Base-by-base conservation (phyloP, 208 protist species). In the Strigomonas culicis region DNA sequence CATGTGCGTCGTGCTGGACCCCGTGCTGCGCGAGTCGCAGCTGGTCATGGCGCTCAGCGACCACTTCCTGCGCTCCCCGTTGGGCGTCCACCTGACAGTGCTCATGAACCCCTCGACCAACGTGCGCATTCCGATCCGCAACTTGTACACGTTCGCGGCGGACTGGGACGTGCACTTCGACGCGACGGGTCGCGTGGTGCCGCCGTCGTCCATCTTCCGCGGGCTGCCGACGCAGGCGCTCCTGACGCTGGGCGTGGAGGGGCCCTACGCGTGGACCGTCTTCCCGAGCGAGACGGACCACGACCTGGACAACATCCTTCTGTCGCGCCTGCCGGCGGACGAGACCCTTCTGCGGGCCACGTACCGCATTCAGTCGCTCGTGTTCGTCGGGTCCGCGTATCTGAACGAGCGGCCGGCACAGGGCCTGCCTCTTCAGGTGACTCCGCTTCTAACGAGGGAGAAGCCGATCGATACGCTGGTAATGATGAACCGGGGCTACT, bases 401-500 rank as follows among this genome's bases (percentile, higher is more conserved):
- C 32, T 63, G 24, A 50, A 25, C 0, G 21, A 31, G 4, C n/a
- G 59, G n/a, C 6, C 10, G 24, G 22, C n/a, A 44, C 47, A 34
- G 34, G 7, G 57, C 53, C 30, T 60, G 60, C 77, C 39, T 4
- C 39, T 44, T 1, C 39, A 44, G 39, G 39, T 44, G 39, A 44
- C 39, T 4, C 39, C 39, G 39, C 39, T 44, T 15, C 11, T 44
- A 3, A 15, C 39, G 39, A 17, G 1, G 39, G 39, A 44, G 39
- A 44, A 44, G 39, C 11, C 39, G 0, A 80, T 75, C 8, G 97
- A 99, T 72, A 99, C 98, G 27, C 76, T 98, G 21, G 98, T 99
- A 15, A 99, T 99, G 98, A 70, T 79, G 19, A 98, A 97, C 66
- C 65, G 92, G 30, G 98, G 97, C 41, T 99, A 99, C 74, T 99